A percentile compares a stretch with the other conserved stretches of the same genome.
phyloP scores from a whole-genome alignment of 495 filamentous ascomycete species.

The Aspergillus asperescens region DNA sequence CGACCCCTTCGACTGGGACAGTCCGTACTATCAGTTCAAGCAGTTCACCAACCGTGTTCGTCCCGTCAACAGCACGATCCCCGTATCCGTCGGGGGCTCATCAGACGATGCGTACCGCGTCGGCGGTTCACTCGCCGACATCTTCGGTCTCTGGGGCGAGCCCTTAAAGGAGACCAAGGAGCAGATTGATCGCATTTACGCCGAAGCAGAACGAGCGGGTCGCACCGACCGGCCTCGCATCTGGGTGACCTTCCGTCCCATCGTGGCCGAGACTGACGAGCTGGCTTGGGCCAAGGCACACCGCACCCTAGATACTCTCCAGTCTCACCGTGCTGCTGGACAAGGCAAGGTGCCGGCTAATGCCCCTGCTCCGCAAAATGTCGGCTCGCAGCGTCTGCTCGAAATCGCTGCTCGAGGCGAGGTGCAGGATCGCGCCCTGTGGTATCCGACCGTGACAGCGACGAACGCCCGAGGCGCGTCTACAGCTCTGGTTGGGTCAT shows the following conservation, averaged over 20 bases:
- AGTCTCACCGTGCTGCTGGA: conserved; percentile 28
- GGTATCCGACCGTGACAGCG: conserved; percentile 53
- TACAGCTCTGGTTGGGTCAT: conserved; percentile 48
- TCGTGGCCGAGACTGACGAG: conserved; percentile 50
- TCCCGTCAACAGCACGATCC: conserved; percentile 44
- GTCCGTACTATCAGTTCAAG: conserved; percentile 48
- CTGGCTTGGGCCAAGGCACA: conserved; percentile 51
- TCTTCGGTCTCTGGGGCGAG: conserved; percentile 54
- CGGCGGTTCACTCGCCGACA: conserved; percentile 47
- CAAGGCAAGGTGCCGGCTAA: conserved; percentile 24
- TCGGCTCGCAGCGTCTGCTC: conserved; percentile 48
- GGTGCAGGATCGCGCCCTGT: conserved; percentile 50
- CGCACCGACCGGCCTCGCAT: conserved; percentile 43
- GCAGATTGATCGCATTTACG: conserved; percentile 51
- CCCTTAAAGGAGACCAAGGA: conserved; percentile 51
- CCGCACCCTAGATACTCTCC: conserved; percentile 40
- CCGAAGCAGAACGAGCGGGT: conserved; percentile 43
- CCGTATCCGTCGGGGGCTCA: conserved; percentile 49
- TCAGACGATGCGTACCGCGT: conserved; percentile 50
- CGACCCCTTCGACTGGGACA: conserved; percentile 51
- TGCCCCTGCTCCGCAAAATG: conserved; percentile 44
- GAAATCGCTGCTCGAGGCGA: conserved; percentile 49
- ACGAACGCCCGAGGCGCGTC: conserved; percentile 52
- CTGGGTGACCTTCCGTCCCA: conserved; percentile 54
- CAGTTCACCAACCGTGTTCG: conserved; percentile 46